Evolutionary conservation across 2,329 filamentous ascomycete genomes (phyloP), one percentile per base, ranked within the genome.

Genomic region (Arachnopeziza araneosa): DNA sequence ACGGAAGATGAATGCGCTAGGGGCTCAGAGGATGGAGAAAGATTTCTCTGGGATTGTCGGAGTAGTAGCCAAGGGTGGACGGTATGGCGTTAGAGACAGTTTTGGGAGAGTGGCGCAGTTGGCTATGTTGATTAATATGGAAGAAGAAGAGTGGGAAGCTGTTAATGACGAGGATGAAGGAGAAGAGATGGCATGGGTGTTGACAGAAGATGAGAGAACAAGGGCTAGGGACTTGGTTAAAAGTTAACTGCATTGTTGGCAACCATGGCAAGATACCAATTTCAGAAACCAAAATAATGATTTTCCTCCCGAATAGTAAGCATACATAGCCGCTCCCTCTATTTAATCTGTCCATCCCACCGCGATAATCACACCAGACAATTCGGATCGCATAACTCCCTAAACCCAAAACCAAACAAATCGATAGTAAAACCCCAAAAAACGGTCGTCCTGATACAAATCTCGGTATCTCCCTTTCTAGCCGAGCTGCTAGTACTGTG

Each of bases 91-190:
- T 44, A 80, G 91, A 32, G 92, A 96, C 70, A 75, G 83, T 2
- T 96, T 97, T 76, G 80, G 82, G 26, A 84, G 87, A 69, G 90
- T 89, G 60, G 81, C 82, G 61, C 91, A 97, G 79, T 87, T 96
- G 68, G 84, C 89, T 60, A 85, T 96, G 79, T 85, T 96, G 19
- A 86, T 93, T 72, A 93, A 93, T 67, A 96, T 97, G 91, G 93
- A 97, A 72, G 90, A 95, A 36, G 93, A 97, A 60, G 93, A 97
- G 75, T 96, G 92, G 90, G 90, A 93, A 54, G 91, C 95, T 74
- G 75, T 93, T 50, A 75, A 79, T 32, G 80, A 77, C 36, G 72
- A 76, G 74, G 62, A 72, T 58, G 80, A 83, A 58, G 76, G 80
- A 17, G 83, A 83, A 55, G 88, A 83, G 12, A 85, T 95, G 70